Evolutionary conservation across 148 eudicot genomes (phyloP), one percentile per base, ranked within the genome.

Genomic region (Chenopodium formosanum): DNA sequence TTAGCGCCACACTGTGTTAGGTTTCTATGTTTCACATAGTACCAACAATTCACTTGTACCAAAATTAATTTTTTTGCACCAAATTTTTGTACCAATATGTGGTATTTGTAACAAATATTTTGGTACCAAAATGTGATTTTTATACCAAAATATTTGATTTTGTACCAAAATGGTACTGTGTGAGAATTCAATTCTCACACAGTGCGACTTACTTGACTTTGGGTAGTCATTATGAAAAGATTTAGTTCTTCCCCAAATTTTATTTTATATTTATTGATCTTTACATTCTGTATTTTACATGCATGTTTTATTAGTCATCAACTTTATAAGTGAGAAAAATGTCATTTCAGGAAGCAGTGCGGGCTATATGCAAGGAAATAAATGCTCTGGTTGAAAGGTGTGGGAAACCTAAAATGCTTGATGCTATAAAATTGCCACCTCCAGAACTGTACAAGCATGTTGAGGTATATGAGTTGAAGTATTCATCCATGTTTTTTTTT

Each of bases 391-490:
- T 88, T 78, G 83, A 88, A 87, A 90, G 82, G 89, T 92, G 97
- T 79, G 99, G 99, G 81, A 96, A 94, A 79, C 93, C 90, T 74
- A 96, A 96, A 91, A 91, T 96, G 99, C 80, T 92, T 27, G 99
- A 96, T 85, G 98, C 95, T 4, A 90, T 96, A 82, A 90, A 87
- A 82, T 85, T 96, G 86, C 98, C 99, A 27, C 99, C 99, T 78
- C 83, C 93, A 73, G 94, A 90, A 88, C 91, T 96, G 47, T 96
- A 94, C 81, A 88, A 73, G 73, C 87, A 89, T 86, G 93, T 96
- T 74, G 98, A 96, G 90, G 99, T 96, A 89, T 77, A 87, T 62
- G 44, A 73, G 56, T 64, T 37, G n/a, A 78, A 62, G 37, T 58
- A 37, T 29, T 37, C 58, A 70, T 40, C 44, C 44, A 40, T 40